These are phyloP conservation scores for Metschnikowia sp. DNA, from an alignment of 805 yeast genomes.

Conservation along the genomic window DNA sequence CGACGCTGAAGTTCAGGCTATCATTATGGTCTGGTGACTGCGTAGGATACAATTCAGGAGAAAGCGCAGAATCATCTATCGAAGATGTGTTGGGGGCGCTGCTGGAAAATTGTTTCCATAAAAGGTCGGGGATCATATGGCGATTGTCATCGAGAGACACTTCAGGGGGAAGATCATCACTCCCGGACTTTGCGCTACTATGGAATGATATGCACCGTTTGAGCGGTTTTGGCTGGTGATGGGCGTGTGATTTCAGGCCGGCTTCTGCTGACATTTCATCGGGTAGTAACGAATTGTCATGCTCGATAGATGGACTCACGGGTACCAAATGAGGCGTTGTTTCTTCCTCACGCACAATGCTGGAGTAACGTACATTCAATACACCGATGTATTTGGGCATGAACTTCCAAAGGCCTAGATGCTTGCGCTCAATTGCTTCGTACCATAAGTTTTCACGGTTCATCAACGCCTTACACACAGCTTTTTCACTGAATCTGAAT, in stretches of 20 bases:
- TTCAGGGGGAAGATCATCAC: constrained; percentile 53
- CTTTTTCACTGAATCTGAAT: constrained; percentile 83
- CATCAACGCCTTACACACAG: constrained; percentile 90
- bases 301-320: constrained; percentile 2
- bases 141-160: constrained; percentile 89
- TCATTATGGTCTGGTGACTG: constrained; percentile 8
- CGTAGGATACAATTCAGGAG: constrained; percentile 6
- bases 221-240: neutral
- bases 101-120: constrained; percentile 60
- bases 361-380: constrained; percentile 78
- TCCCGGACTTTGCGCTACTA: constrained; percentile 2
- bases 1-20: constrained; percentile 20
- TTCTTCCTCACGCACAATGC: constrained; percentile 36
- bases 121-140: constrained; percentile 83
- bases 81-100: constrained; percentile 20
- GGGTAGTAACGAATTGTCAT: neutral
- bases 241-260: neutral
- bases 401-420: constrained; percentile 71
- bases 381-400: constrained; percentile 97
- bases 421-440: constrained; percentile 77
- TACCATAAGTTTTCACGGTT: constrained; percentile 90
- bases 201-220: constrained; percentile 5
- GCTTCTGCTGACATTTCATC: neutral
- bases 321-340: constrained; percentile 11
- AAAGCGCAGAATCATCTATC: constrained; percentile 4